Evolutionary conservation across 768 basidiomycete genomes (phyloP).

Genomic region (Daedalea quercina): DNA sequence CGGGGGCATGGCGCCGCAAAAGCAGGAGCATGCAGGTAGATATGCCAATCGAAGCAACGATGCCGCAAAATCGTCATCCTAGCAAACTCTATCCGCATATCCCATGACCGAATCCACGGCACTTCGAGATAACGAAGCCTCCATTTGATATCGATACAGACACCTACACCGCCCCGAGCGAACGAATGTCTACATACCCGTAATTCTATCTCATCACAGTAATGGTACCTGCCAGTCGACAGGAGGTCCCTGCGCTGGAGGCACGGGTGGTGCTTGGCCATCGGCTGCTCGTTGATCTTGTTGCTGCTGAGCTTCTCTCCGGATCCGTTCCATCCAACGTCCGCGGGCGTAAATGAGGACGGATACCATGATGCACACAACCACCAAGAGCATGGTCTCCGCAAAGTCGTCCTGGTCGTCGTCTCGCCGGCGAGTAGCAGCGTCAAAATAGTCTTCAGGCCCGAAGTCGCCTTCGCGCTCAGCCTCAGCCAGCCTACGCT

Average conservation of each 20-base stretch:
- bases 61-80: too few relatives aligned
- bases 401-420: slow-evolving; percentile 63
- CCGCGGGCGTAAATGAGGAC: slow-evolving; percentile 74
- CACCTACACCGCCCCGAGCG: background rate
- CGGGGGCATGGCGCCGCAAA: background rate
- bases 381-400: slow-evolving; percentile 75
- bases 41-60: too few relatives aligned
- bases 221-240: slow-evolving; percentile 50
- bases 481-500: slow-evolving; percentile 62
- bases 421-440: slow-evolving; percentile 50
- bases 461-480: slow-evolving; percentile 71
- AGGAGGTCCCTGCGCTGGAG: slow-evolving; percentile 34
- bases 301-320: slow-evolving; percentile 45
- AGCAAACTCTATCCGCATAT: too few relatives aligned
- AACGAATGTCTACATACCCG: background rate
- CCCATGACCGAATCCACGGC: too few relatives aligned
- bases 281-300: slow-evolving; percentile 32
- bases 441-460: slow-evolving; percentile 81
- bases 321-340: slow-evolving; percentile 66
- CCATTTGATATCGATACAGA: background rate
- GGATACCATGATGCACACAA: slow-evolving; percentile 67
- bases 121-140: too few relatives aligned
- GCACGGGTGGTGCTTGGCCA: slow-evolving; percentile 12
- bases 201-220: background rate
- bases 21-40: background rate